A percentile compares a stretch with the other conserved stretches of the same genome.
These are phyloP conservation scores for Tetrahymena borealis DNA, from an alignment of 73 alveolate species.

Conservation along the genomic window DNA sequence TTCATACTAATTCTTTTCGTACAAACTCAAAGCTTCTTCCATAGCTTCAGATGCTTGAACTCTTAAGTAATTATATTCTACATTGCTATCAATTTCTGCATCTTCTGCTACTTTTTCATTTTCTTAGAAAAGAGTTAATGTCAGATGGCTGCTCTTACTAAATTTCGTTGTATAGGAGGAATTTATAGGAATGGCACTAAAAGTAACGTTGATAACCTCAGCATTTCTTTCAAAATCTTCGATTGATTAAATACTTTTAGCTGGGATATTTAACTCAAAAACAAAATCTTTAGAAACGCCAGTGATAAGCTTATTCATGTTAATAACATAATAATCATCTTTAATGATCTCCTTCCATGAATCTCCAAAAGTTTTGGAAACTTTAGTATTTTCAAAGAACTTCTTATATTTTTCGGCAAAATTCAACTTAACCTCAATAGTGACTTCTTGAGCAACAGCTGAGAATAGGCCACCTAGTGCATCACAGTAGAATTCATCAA, in stretches of 20 bases:
- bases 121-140: not conserved
- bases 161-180: not conserved
- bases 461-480: conserved; percentile 32
- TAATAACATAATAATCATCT: not conserved
- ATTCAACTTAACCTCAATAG: not conserved
- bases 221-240: conserved; percentile 10
- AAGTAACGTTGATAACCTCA: not conserved
- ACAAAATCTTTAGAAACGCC: conserved; percentile 35
- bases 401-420: not conserved
- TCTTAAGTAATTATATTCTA: not conserved
- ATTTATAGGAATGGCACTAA: not conserved
- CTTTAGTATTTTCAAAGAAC: not conserved
- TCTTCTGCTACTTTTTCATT: not conserved
- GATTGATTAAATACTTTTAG: not conserved
- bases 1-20: too few relatives aligned
- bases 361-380: conserved; percentile 16
- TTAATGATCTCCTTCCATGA: not conserved
- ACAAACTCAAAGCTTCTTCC: too few relatives aligned
- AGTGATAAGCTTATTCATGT: not conserved
- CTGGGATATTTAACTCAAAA: conserved; percentile 15
- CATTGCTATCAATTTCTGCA: not conserved
- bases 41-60: not conserved
- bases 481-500: conserved; percentile 21
- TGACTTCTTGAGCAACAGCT: not conserved
- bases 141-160: too few relatives aligned